Conservation (phyloP, 192 early-diverging fungal genomes). For the Dimargaris cristalligena region DNA sequence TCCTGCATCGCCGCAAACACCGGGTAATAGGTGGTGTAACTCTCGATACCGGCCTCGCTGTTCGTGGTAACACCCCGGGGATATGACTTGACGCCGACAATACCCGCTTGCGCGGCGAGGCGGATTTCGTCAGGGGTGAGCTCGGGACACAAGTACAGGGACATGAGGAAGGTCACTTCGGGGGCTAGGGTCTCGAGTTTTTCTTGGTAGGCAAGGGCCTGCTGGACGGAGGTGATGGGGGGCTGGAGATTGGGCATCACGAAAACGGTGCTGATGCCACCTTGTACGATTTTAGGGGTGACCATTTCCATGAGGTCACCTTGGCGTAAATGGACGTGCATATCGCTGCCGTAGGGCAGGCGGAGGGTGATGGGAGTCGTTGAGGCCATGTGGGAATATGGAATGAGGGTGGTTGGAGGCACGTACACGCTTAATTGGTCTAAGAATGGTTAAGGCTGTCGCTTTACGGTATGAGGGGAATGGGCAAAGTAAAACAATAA, state of each 20-base stretch:
- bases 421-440: too few species aligned
- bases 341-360: slow-evolving; percentile 64
- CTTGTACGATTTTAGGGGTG: slow-evolving; percentile 58
- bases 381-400: not conserved
- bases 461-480: too few species aligned
- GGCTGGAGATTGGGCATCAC: slow-evolving; percentile 96
- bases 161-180: slow-evolving; percentile 78
- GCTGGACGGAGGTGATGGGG: slow-evolving; percentile 68
- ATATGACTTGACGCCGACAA: slow-evolving; percentile 83
- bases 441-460: too few species aligned
- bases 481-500: too few species aligned
- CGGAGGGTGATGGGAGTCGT: slow-evolving; percentile 28
- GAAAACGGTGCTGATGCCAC: slow-evolving; percentile 71
- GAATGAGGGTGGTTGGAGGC: too few species aligned
- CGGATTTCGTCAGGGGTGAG: slow-evolving; percentile 80
- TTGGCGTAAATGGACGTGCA: slow-evolving; percentile 89
- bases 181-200: slow-evolving; percentile 70
- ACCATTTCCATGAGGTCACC: slow-evolving; percentile 80
- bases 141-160: slow-evolving; percentile 73
- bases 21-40: slow-evolving; percentile 72
- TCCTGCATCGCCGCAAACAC: slow-evolving; percentile 95
- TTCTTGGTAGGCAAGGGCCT: slow-evolving; percentile 70
- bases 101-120: slow-evolving; percentile 67
- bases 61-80: slow-evolving; percentile 96
- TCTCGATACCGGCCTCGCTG: slow-evolving; percentile 86